Percentiles rank a stretch among this genome's conserved stretches.
phyloP scores from a whole-genome alignment of 2,329 filamentous ascomycete genomes.

The Penicillium vulpinum region DNA sequence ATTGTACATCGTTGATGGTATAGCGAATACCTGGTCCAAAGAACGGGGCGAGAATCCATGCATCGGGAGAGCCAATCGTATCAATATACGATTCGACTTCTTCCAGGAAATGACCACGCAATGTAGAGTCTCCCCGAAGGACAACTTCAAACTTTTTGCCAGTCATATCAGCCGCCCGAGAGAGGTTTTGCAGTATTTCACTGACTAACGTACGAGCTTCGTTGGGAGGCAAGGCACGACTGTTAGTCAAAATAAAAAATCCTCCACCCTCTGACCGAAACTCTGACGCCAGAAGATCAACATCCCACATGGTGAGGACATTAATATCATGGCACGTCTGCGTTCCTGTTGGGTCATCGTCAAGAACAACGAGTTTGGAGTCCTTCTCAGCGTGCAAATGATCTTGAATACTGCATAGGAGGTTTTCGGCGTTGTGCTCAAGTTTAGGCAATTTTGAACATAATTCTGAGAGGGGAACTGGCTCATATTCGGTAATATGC shows the following conservation, averaged over 20 bases:
- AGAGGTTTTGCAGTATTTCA: background rate
- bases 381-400: background rate
- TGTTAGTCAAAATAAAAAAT: background rate
- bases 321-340: background rate
- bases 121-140: background rate
- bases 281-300: background rate
- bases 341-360: conserved; percentile 1
- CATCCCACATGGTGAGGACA: conserved; percentile 1
- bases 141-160: background rate
- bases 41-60: background rate
- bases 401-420: background rate
- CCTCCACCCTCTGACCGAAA: background rate
- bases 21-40: conserved; percentile 1
- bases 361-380: background rate
- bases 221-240: background rate
- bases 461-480: background rate
- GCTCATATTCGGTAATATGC: background rate
- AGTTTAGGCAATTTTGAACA: background rate
- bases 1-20: background rate
- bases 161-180: background rate
- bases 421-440: background rate
- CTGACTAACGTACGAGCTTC: background rate
- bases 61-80: background rate
- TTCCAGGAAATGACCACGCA: background rate
- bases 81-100: background rate